Percentiles rank a stretch among this genome's conserved stretches.
Evolutionary conservation across 2,329 filamentous ascomycete genomes (phyloP).

Genomic region (Ophiostoma montium): DNA sequence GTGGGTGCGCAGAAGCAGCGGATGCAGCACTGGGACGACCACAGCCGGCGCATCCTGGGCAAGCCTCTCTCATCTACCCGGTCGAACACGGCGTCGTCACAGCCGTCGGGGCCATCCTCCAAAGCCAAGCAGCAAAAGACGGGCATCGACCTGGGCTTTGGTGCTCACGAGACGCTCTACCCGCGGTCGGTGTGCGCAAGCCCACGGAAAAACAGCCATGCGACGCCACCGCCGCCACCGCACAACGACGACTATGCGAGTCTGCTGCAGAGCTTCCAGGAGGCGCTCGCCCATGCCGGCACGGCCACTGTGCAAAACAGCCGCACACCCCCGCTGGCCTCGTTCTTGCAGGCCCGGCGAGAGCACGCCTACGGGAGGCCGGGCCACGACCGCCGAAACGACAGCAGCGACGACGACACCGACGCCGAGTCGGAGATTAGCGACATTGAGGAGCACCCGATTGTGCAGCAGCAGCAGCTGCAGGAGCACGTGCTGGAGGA

Average conservation of each 20-base stretch:
- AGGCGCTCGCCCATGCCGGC: conserved; percentile 21
- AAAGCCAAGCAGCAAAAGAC: conserved; percentile 14
- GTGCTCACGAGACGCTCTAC: conserved; percentile 34
- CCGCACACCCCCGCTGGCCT: conserved; percentile 4
- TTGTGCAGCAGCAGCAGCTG: conserved; percentile 2
- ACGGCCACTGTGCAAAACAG: conserved; percentile 5
- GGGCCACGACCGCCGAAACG: not conserved
- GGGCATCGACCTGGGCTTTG: conserved; percentile 41
- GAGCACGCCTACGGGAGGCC: not conserved
- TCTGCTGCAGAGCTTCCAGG: conserved; percentile 28
- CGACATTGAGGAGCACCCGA: conserved; percentile 35
- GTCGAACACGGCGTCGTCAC: no score
- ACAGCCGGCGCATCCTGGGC: conserved; percentile 36
- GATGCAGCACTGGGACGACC: conserved; percentile 60
- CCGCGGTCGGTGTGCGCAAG: conserved; percentile 19
- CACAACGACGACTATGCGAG: conserved; percentile 25
- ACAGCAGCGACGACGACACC: not conserved
- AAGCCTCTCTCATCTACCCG: conserved; percentile 3
- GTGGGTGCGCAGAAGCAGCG: conserved; percentile 53
- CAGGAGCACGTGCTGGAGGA: not conserved
- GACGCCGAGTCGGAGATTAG: conserved; percentile 33
- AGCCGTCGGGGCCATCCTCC: no score
- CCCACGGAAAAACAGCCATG: conserved; percentile 15
- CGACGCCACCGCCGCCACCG: not conserved
- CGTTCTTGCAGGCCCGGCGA: conserved; percentile 2